A percentile compares a stretch with the other conserved stretches of the same genome.
These are phyloP conservation scores for Metarhizium rileyi DNA, from an alignment of 2,329 filamentous ascomycete species.

Conservation along the genomic window DNA sequence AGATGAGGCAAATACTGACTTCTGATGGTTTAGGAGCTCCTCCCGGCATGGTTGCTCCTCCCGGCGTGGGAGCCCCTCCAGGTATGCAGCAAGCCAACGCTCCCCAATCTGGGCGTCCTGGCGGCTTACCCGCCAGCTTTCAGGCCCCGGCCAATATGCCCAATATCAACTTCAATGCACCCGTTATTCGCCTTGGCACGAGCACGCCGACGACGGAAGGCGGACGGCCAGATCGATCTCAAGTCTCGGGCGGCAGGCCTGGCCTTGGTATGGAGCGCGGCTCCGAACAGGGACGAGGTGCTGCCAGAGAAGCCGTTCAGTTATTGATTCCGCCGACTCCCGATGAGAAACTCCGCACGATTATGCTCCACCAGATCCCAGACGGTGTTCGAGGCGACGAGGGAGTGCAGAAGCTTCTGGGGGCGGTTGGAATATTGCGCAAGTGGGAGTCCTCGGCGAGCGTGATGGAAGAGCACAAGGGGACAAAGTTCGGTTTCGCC, in stretches of 20 bases:
- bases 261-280: slow-evolving; percentile 54
- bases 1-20: slow-evolving; percentile 1
- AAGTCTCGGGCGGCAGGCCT: slow-evolving; percentile 25
- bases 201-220: slow-evolving; percentile 44
- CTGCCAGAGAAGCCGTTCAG: slow-evolving; percentile 58
- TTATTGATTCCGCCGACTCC: slow-evolving; percentile 70
- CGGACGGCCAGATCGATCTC: slow-evolving; percentile 32
- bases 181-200: slow-evolving; percentile 87
- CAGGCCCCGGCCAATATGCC: slow-evolving; percentile 86
- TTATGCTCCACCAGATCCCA: slow-evolving; percentile 82
- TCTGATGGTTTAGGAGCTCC: slow-evolving; percentile 48
- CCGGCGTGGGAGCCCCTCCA: slow-evolving; percentile 71
- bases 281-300: slow-evolving; percentile 56
- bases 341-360: slow-evolving; percentile 85
- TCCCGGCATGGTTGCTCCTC: slow-evolving; percentile 68
- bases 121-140: slow-evolving; percentile 71
- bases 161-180: slow-evolving; percentile 96
- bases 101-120: slow-evolving; percentile 70
- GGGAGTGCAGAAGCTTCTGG: slow-evolving; percentile 67
- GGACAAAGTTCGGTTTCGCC: slow-evolving; percentile 85
- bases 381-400: slow-evolving; percentile 68
- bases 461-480: slow-evolving; percentile 57
- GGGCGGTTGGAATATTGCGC: slow-evolving; percentile 66
- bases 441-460: slow-evolving; percentile 73
- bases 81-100: slow-evolving; percentile 69